phyloP scores from a whole-genome alignment of 805 yeast genomes.

The Nematodospora valgi region DNA sequence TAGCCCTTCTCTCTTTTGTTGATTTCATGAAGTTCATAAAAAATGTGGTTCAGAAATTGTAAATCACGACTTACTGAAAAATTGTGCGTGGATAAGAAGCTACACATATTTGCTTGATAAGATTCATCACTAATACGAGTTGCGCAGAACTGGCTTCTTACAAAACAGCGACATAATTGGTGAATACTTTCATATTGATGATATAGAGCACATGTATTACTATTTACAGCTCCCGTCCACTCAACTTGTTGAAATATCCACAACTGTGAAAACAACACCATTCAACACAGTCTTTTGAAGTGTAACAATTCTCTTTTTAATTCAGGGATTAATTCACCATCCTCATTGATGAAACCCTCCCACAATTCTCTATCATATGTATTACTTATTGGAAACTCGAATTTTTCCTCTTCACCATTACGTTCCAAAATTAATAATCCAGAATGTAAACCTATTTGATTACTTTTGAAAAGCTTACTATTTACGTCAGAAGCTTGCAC shows the following conservation, averaged over 20 bases:
- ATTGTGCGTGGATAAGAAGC: too few relatives aligned
- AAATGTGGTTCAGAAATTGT: background rate
- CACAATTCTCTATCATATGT: constrained; percentile 12
- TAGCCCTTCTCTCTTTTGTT: constrained; percentile 5
- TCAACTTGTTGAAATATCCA: too few relatives aligned
- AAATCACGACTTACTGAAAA: too few relatives aligned
- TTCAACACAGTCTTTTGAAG: background rate
- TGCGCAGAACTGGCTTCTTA: too few relatives aligned
- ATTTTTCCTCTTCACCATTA: constrained; percentile 3
- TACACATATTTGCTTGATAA: too few relatives aligned
- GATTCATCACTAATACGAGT: too few relatives aligned
- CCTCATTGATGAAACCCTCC: constrained; percentile 11
- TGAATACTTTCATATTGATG: too few relatives aligned
- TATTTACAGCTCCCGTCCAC: too few relatives aligned
- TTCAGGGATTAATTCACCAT: constrained; percentile 10
- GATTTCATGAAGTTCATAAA: constrained; percentile 2
- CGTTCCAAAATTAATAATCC: constrained; percentile 10
- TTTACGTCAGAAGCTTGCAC: constrained; percentile 9
- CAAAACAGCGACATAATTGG: too few relatives aligned
- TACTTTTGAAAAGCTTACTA: constrained; percentile 13
- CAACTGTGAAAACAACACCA: too few relatives aligned
- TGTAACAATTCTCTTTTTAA: constrained; percentile 9
- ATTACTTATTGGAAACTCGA: constrained; percentile 8
- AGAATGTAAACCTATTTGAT: constrained; percentile 23
- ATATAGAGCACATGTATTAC: too few relatives aligned